A percentile compares a stretch with the other conserved stretches of the same genome.
Evolutionary conservation across 2,329 filamentous ascomycete species (phyloP).

Genomic region (Fusarium irregulare): DNA sequence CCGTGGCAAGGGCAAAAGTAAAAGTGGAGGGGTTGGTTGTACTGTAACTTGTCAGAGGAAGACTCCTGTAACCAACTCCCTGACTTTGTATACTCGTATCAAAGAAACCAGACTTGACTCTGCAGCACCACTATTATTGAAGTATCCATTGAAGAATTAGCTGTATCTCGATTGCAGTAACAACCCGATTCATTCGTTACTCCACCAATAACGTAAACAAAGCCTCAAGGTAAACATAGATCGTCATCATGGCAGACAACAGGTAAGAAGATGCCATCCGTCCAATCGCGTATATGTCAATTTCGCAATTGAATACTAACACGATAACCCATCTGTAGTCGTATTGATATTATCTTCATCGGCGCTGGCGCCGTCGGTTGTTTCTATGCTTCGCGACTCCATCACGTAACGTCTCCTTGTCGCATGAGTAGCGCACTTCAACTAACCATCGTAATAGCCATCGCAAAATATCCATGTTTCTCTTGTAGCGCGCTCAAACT

Average conservation of each 20-base stretch:
- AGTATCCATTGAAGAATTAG: not conserved
- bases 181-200: not conserved
- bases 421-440: conserved; percentile 5
- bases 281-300: not conserved
- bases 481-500: conserved; percentile 80
- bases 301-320: conserved; percentile 17
- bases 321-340: conserved; percentile 15
- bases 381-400: conserved; percentile 77
- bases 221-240: not conserved
- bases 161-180: not conserved
- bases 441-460: conserved; percentile 52
- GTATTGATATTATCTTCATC: conserved; percentile 71
- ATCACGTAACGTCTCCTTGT: conserved; percentile 59
- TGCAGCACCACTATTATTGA: not conserved
- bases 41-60: not conserved
- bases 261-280: conserved; percentile 18
- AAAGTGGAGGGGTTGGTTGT: conserved; percentile 32
- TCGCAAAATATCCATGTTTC: conserved; percentile 68
- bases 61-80: not conserved
- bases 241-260: conserved; percentile 31
- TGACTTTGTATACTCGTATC: not conserved
- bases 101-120: not conserved
- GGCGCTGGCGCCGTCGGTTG: conserved; percentile 78
- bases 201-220: conserved; percentile 5
- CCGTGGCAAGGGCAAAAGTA: conserved; percentile 14